phyloP scores from a whole-genome alignment of 2,329 filamentous ascomycete genomes.

The Colletotrichum endophyticum region DNA sequence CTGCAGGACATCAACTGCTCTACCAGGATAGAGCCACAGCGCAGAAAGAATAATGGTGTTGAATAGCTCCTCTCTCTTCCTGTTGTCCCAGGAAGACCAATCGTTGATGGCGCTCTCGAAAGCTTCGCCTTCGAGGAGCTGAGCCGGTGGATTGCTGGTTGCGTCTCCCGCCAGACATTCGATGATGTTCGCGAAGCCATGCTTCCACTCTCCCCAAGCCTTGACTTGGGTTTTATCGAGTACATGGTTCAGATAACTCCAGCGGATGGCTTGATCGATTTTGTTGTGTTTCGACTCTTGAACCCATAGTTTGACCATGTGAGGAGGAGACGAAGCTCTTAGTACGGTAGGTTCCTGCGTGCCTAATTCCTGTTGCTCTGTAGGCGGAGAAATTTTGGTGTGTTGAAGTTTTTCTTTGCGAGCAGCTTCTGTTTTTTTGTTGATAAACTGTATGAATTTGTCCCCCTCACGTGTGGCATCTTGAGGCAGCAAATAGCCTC shows the following conservation, averaged over 20 bases:
- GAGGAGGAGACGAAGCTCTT: not conserved
- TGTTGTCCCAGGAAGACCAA: slow-evolving; percentile 7
- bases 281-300: not conserved
- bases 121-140: slow-evolving; percentile 31
- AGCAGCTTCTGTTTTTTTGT: not conserved
- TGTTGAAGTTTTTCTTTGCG: slow-evolving; percentile 14
- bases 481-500: not conserved
- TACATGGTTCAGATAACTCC: not conserved
- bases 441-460: not conserved
- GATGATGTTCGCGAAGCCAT: not conserved
- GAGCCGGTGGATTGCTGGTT: not conserved
- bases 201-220: not conserved
- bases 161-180: not conserved
- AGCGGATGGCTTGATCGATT: not conserved
- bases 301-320: not conserved
- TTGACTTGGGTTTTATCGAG: not conserved
- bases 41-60: slow-evolving; percentile 39
- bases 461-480: not conserved
- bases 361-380: not conserved
- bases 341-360: not conserved
- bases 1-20: slow-evolving; percentile 35
- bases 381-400: not conserved
- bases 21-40: slow-evolving; percentile 34
- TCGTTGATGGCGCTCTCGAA: slow-evolving; percentile 29
- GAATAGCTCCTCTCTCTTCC: slow-evolving; percentile 27